A percentile compares a stretch with the other conserved stretches of the same genome.
Evolutionary conservation across 495 filamentous ascomycete species (phyloP).

Genomic region (Penicillium roqueforti): DNA sequence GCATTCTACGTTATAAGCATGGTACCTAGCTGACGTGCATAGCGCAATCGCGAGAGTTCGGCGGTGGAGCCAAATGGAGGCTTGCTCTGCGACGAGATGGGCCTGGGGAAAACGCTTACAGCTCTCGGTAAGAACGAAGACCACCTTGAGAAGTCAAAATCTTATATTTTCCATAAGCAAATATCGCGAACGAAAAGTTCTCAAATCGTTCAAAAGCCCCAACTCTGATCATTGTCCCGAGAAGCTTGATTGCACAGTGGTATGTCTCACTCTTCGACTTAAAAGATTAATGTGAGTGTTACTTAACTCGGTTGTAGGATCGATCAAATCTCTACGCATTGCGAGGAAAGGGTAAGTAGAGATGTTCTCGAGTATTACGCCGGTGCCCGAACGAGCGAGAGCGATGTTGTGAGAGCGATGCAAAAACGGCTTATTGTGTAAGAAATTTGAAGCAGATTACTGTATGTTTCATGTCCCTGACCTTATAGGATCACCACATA

Average conservation of each 20-base stretch:
- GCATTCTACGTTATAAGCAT: not conserved
- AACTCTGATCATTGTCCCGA: slow-evolving; percentile 51
- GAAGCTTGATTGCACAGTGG: slow-evolving; percentile 44
- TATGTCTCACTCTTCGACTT: slow-evolving; percentile 1
- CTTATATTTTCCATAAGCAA: slow-evolving; percentile 21
- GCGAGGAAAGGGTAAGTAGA: slow-evolving; percentile 12
- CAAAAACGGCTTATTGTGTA: slow-evolving; percentile 26
- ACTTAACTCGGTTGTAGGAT: not conserved
- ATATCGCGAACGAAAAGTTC: slow-evolving; percentile 46
- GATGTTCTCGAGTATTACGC: slow-evolving; percentile 16
- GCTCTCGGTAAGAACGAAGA: slow-evolving; percentile 27
- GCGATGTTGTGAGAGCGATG: slow-evolving; percentile 9
- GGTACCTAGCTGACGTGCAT: not conserved
- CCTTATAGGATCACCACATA: slow-evolving; percentile 47
- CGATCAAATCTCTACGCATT: slow-evolving; percentile 14
- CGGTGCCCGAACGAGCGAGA: not conserved
- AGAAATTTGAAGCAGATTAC: not conserved
- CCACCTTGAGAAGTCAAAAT: not conserved
- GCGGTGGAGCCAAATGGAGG: slow-evolving; percentile 44
- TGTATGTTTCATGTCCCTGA: not conserved
- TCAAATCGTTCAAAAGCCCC: slow-evolving; percentile 23
- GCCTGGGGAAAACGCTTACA: slow-evolving; percentile 58
- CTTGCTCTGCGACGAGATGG: slow-evolving; percentile 59
- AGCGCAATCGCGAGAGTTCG: slow-evolving; percentile 47
- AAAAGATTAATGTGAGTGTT: not conserved